Base-by-base conservation (phyloP, 306 rosid genomes). In the Mucuna pruriens region DNA sequence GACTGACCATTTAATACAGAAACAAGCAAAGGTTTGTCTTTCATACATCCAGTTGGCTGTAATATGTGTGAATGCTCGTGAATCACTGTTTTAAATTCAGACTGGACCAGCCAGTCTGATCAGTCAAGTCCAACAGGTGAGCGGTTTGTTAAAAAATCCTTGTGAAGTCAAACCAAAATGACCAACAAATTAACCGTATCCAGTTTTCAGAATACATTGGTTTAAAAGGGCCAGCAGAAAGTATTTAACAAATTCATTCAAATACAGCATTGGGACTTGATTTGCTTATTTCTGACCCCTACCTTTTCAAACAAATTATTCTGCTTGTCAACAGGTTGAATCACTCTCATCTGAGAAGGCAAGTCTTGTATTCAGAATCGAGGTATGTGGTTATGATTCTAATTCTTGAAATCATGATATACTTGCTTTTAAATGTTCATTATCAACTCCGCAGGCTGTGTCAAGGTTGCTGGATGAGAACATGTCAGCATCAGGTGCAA, bases 1-100 rank as follows among this genome's bases (percentile, higher is more conserved):
- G 97, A 95, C 99, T 72, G 98, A 95, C 62, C 98, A 95, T 92
- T 93, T 95, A 86, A 95, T 95, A 84, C 97, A 89, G 79, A 95
- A 89, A 86, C 99, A 95, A 88, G 86, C 96, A 46, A 94, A 95
- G 99, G 99, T 91, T 71, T 67, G 85, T 70, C 77, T 71, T 85
- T 60, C 64, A 40, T 60, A 42, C 48, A 48, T 79, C 74, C 65
- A 42, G n/a, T 76, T 60, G 36, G 34, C 31, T 42, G 71, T 80
- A 63, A 33, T 44, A 19, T 76, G 74, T 81, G 40, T 33, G 52
- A 75, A 75, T 63, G 6, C 55, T 64, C 61, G 16, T 63, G 23
- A 45, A 6, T 61, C 52, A 51, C 23, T 40, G 64, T 60, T 73
- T 73, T 46, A 65, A 49, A 74, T 65, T 76, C 48, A 10, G 74